Conservation (phyloP, 345 rosid species). For the Gynandropsis gynandra region DNA sequence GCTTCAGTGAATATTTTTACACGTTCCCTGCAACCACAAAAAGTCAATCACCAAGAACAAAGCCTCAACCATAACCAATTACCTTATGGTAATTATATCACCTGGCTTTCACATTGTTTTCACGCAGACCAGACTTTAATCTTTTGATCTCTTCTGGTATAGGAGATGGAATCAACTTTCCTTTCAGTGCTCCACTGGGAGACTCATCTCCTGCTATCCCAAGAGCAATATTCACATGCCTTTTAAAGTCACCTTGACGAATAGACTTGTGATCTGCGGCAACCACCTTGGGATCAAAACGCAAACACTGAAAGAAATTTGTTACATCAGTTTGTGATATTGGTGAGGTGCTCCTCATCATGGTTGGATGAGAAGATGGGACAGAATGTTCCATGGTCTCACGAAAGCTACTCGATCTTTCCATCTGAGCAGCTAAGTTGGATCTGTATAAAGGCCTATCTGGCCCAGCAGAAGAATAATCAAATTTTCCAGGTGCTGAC, state of each 20-base stretch:
- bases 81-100: conserved; percentile 29
- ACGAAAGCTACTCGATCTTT: conserved; percentile 81
- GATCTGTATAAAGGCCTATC: conserved; percentile 80
- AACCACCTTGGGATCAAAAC: conserved; percentile 64
- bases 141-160: conserved; percentile 75
- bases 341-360: conserved; percentile 52
- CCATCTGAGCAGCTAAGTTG: conserved; percentile 57
- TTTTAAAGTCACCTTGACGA: conserved; percentile 67
- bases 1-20: conserved; percentile 66
- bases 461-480: conserved; percentile 67
- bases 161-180: conserved; percentile 45
- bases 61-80: conserved; percentile 15
- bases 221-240: conserved; percentile 55
- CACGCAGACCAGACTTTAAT: conserved; percentile 52
- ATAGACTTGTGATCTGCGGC: conserved; percentile 67
- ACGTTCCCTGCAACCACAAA: conserved; percentile 59
- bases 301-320: conserved; percentile 65
- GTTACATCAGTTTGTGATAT: conserved; percentile 56
- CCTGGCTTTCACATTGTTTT: conserved; percentile 72
- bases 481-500: conserved; percentile 84
- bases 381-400: conserved; percentile 65
- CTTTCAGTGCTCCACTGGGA: conserved; percentile 44
- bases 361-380: conserved; percentile 55
- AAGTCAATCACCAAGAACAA: conserved; percentile 28
- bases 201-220: conserved; percentile 69